Base-by-base conservation (phyloP, 2,329 filamentous ascomycete genomes). In the Pestalotiopsis sp. region DNA sequence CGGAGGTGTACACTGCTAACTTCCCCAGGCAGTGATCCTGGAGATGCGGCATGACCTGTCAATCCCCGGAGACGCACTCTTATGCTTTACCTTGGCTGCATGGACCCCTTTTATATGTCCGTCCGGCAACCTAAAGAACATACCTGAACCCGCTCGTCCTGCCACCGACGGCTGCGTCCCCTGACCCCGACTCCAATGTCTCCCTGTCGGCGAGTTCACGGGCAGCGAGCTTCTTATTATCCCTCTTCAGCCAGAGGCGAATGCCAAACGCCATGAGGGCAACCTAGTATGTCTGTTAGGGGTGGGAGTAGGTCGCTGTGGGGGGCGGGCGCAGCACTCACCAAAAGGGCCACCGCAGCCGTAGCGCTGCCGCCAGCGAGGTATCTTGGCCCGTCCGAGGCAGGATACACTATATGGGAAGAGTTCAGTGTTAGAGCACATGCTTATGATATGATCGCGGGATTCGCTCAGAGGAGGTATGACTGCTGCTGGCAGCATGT, bases 221-320 rank as follows among this genome's bases (percentile, higher is more conserved):
- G 2, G 83, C 70, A 64, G 89, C 90, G 3, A 92, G 77, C 72
- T 86, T 86, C 75, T 78, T 83, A 71, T 93, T 93, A 79, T 92
- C 87, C 78, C 83, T 85, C 14, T 82, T 82, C 23, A 92, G 81
- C 25, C 91, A 77, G 6, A 81, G 80, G 5, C 90, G 83, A 56
- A 91, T 76, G 1, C 80, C 67, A 0, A 90, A 72, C 0, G 89
- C 88, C 5, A 92, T 76, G 0, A 85, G 69, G 0, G 83, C 86
- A 0, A 89, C 90, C 58, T 64, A 3, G 9, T 12, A 23, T 12
- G 11, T 17, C 27, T 49, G 39, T 20, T 31, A 20, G 31, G 25
- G 27, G 27, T 39, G 13, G 20, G 20, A 20, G 17, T 4, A 20
- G 7, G n/a, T n/a, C 36, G n/a, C n/a, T 36, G n/a, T 4, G 3